Percentiles rank a stretch among this genome's conserved stretches.
Evolutionary conservation across 805 yeast species (phyloP).

Genomic region (Wickerhamomyces mucosus): DNA sequence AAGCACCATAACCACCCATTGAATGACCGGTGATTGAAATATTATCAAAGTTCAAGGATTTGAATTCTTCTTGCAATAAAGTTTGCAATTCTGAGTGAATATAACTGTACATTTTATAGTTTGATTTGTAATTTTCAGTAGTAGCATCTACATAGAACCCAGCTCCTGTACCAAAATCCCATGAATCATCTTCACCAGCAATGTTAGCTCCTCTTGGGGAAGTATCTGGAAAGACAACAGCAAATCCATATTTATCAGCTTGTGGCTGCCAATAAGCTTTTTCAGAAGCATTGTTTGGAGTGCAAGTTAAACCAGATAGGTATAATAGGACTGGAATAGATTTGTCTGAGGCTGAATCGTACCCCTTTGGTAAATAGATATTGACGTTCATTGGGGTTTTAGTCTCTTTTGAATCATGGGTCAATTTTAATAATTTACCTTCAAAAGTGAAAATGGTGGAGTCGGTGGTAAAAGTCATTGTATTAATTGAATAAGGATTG

Average conservation of each 20-base stretch:
- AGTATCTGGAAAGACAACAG: constrained; percentile 90
- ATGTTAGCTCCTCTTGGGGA: constrained; percentile 82
- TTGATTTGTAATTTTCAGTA: constrained; percentile 52
- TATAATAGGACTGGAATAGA: constrained; percentile 67
- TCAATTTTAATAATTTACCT: constrained; percentile 66
- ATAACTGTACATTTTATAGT: constrained; percentile 85
- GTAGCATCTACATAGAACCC: constrained; percentile 90
- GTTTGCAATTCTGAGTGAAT: constrained; percentile 59
- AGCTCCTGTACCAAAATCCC: constrained; percentile 93
- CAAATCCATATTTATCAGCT: constrained; percentile 77
- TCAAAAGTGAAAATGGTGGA: constrained; percentile 41
- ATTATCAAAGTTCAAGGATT: constrained; percentile 48
- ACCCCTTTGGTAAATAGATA: constrained; percentile 63
- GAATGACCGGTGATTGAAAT: constrained; percentile 91
- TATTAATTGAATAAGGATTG: too few relatives aligned
- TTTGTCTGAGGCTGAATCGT: constrained; percentile 19
- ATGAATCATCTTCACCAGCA: constrained; percentile 73
- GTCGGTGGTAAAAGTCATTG: constrained; percentile 17
- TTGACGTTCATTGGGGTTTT: constrained; percentile 76
- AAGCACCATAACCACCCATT: constrained; percentile 97
- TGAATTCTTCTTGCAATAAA: constrained; percentile 29
- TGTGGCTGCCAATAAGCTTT: constrained; percentile 82
- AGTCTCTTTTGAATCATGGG: constrained; percentile 61
- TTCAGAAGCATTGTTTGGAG: constrained; percentile 88
- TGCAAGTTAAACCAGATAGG: constrained; percentile 85